phyloP scores from a whole-genome alignment of 495 filamentous ascomycete genomes.

The Xylaria acuta region DNA sequence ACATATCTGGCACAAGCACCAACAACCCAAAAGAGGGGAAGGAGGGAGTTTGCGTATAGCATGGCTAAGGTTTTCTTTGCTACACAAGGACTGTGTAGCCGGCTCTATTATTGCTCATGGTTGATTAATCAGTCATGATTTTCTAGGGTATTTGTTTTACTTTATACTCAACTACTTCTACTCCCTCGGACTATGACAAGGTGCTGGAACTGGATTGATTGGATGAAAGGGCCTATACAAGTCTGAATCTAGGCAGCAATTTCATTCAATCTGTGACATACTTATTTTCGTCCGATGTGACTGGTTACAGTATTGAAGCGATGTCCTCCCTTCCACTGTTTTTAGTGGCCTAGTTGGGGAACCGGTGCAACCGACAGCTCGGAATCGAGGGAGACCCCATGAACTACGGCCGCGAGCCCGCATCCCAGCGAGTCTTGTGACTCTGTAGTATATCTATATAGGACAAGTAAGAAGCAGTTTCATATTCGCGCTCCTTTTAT shows the following conservation, averaged over 20 bases:
- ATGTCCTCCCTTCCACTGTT: slow-evolving; percentile 8
- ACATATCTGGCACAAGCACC: slow-evolving; percentile 12
- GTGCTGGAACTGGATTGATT: not conserved
- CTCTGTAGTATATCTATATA: not conserved
- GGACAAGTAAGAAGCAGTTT: not conserved
- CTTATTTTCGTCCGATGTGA: not conserved
- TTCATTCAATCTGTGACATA: not conserved
- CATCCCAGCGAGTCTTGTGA: not conserved
- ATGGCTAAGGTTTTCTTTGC: not conserved
- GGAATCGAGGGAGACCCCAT: not conserved
- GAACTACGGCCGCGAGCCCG: not conserved
- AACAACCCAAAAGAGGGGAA: slow-evolving; percentile 6
- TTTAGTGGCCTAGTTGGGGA: not conserved
- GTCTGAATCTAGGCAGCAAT: not conserved
- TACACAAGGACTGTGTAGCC: not conserved
- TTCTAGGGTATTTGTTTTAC: not conserved
- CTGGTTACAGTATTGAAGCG: not conserved
- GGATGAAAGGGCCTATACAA: not conserved
- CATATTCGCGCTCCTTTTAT: not conserved
- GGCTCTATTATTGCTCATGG: no score
- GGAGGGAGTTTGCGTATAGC: not conserved
- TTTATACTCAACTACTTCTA: slow-evolving; percentile 7
- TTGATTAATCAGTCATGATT: not conserved
- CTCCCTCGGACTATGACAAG: not conserved
- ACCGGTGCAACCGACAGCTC: slow-evolving; percentile 3